Evolutionary conservation across 768 basidiomycete species (phyloP).

Genomic region (Lyophyllum semitale): DNA sequence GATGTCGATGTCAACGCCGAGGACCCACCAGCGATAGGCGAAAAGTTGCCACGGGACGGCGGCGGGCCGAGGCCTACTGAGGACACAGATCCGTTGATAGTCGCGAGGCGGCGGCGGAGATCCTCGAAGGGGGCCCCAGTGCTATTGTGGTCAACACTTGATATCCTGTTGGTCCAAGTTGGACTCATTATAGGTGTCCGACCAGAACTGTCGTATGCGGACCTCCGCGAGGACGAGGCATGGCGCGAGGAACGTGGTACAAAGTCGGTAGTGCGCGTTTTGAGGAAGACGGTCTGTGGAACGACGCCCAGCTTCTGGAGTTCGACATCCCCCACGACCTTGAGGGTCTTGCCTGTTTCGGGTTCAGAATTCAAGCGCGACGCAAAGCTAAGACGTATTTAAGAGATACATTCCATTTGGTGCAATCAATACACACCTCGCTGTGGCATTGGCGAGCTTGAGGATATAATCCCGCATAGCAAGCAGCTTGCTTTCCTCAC

Average conservation of each 20-base stretch:
- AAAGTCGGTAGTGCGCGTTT: constrained; percentile 47
- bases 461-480: constrained; percentile 87
- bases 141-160: constrained; percentile 47
- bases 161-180: constrained; percentile 45
- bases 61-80: constrained; percentile 53
- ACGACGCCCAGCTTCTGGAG: constrained; percentile 88
- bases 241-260: constrained; percentile 41
- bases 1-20: constrained; percentile 26
- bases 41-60: constrained; percentile 41
- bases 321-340: constrained; percentile 67
- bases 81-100: constrained; percentile 71
- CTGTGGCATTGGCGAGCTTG: constrained; percentile 77
- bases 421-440: constrained; percentile 53
- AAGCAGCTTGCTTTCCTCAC: constrained; percentile 84
- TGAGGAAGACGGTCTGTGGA: constrained; percentile 90
- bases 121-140: constrained; percentile 74
- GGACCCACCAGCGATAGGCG: constrained; percentile 35
- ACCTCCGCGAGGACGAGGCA: constrained; percentile 37
- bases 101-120: constrained; percentile 71
- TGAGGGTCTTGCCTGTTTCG: constrained; percentile 64
- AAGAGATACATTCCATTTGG: background rate
- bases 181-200: constrained; percentile 52
- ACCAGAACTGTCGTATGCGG: constrained; percentile 30
- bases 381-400: constrained; percentile 51
- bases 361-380: constrained; percentile 64